Conservation (phyloP, 1,284 basidiomycete species). For the Phaffia rhodozyma region DNA sequence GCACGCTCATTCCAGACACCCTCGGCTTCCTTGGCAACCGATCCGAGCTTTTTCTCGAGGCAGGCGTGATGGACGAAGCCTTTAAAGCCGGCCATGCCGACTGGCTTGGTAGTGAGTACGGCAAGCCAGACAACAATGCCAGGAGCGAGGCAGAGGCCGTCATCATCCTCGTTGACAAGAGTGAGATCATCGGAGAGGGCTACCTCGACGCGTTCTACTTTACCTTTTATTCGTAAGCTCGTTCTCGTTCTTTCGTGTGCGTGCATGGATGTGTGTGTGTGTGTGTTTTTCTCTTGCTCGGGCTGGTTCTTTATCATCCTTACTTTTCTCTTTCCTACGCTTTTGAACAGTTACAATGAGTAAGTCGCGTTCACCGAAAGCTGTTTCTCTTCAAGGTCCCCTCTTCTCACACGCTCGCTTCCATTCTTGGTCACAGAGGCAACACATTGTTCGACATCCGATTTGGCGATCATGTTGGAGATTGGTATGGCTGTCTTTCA, state of each 20-base stretch:
- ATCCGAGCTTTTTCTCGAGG: constrained; percentile 15
- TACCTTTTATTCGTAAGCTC: constrained; percentile 19
- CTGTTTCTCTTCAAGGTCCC: no score
- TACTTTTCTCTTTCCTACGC: background rate
- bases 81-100: constrained; percentile 17
- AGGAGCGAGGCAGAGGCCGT: constrained; percentile 19
- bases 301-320: background rate
- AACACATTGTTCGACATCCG: constrained; percentile 19
- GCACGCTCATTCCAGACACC: constrained; percentile 12
- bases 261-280: no score
- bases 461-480: constrained; percentile 21
- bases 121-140: constrained; percentile 18
- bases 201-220: constrained; percentile 23
- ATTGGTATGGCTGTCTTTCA: background rate
- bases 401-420: background rate
- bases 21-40: constrained; percentile 19
- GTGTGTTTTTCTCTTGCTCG: no score
- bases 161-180: constrained; percentile 21
- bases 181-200: constrained; percentile 20
- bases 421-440: constrained; percentile 3
- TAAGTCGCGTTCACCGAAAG: background rate
- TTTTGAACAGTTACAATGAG: constrained; percentile 10
- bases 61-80: constrained; percentile 15
- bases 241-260: background rate
- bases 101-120: constrained; percentile 21